Evolutionary conservation across 2,329 filamentous ascomycete species (phyloP).

Genomic region (Didymella pomorum): DNA sequence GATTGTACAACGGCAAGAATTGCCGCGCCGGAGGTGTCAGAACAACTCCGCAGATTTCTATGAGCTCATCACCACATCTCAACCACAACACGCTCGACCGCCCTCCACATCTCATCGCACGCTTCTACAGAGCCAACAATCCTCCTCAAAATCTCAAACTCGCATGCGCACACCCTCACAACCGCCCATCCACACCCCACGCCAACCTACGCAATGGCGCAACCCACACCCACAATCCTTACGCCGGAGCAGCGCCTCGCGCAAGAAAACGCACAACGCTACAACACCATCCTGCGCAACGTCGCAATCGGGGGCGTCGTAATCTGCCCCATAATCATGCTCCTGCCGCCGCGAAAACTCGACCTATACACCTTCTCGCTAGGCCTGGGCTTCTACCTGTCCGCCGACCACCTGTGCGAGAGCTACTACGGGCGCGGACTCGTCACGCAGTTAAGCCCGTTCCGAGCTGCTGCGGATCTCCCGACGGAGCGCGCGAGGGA

Average conservation of each 20-base stretch:
- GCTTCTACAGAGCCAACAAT: neutral
- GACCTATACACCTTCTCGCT: constrained; percentile 67
- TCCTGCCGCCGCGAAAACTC: constrained; percentile 68
- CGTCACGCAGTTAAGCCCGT: constrained; percentile 40
- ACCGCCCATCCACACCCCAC: neutral
- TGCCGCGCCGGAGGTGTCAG: constrained; percentile 28
- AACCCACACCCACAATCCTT: constrained; percentile 35
- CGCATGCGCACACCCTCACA: constrained; percentile 13
- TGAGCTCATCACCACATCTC: constrained; percentile 14
- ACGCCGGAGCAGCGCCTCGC: constrained; percentile 48
- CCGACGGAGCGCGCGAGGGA: constrained; percentile 51
- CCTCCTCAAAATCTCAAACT: neutral
- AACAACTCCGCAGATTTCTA: constrained; percentile 8
- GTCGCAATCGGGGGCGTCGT: constrained; percentile 60
- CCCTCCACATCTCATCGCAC: neutral
- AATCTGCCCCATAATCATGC: constrained; percentile 62
- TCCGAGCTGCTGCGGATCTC: constrained; percentile 28
- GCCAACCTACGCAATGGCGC: constrained; percentile 30
- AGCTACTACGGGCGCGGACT: constrained; percentile 52
- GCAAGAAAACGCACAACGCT: constrained; percentile 42
- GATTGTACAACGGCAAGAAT: constrained; percentile 29
- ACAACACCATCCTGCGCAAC: constrained; percentile 51
- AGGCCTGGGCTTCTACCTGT: constrained; percentile 57
- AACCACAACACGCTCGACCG: constrained; percentile 1
- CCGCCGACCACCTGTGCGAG: constrained; percentile 58